A percentile compares a stretch with the other conserved stretches of the same genome.
phyloP scores from a whole-genome alignment of 805 yeast species.

The Brettanomyces anomalus region DNA sequence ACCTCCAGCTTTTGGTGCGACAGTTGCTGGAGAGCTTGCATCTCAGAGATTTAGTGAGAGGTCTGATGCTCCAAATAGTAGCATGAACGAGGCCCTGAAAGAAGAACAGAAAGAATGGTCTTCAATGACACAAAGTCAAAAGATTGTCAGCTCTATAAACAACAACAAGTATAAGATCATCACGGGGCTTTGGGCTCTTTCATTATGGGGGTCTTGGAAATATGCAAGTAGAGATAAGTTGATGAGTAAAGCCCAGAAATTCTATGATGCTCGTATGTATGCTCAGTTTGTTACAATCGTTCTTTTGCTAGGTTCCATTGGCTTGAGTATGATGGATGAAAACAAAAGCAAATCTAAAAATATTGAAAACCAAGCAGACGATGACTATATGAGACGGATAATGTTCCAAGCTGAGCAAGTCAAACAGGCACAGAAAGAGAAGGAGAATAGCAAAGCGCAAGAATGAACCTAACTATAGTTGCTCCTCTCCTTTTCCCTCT shows the following conservation, averaged over 20 bases:
- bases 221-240: conserved; percentile 63
- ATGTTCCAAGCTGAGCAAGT: conserved; percentile 1
- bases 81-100: not conserved
- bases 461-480: too few relatives aligned
- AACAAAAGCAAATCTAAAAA: conserved; percentile 9
- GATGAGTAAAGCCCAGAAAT: conserved; percentile 70
- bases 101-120: conserved; percentile 42
- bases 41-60: not conserved
- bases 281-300: conserved; percentile 78
- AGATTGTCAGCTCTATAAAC: conserved; percentile 37
- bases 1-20: conserved; percentile 1
- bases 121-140: conserved; percentile 37
- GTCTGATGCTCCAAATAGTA: not conserved
- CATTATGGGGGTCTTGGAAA: conserved; percentile 74
- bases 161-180: conserved; percentile 59
- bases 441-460: too few relatives aligned
- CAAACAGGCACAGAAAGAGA: conserved; percentile 10
- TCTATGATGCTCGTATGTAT: conserved; percentile 85
- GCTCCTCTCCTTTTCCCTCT: too few relatives aligned
- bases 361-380: conserved; percentile 1
- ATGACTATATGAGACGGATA: conserved; percentile 1
- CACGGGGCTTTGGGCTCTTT: conserved; percentile 70
- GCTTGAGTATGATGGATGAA: conserved; percentile 56
- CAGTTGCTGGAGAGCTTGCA: not conserved
- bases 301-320: conserved; percentile 60